These are phyloP conservation scores for Lepidium africanum DNA, from an alignment of 345 rosid species.

Conservation along the genomic window DNA sequence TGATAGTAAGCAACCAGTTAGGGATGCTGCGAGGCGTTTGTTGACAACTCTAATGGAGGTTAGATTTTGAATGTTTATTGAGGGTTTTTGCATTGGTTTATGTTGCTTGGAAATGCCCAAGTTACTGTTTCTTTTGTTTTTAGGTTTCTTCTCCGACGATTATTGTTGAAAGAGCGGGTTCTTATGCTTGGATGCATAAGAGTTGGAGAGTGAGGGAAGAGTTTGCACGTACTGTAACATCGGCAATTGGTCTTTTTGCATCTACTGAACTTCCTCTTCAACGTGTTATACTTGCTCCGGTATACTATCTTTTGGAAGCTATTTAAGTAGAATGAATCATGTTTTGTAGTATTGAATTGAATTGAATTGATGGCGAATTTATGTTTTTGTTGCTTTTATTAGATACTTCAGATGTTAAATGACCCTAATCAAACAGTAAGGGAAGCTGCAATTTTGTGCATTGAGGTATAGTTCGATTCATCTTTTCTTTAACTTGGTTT, in stretches of 20 bases:
- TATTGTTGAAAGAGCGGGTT: constrained; percentile 95
- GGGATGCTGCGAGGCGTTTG: constrained; percentile 92
- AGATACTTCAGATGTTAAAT: constrained; percentile 92
- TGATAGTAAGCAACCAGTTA: constrained; percentile 85
- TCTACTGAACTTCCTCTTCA: constrained; percentile 97
- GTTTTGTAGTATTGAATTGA: neutral
- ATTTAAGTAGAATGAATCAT: neutral
- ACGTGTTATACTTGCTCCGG: constrained; percentile 92
- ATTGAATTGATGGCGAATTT: neutral
- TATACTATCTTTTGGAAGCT: constrained; percentile 22
- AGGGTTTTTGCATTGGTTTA: neutral
- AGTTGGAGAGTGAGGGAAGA: constrained; percentile 99
- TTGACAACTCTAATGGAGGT: constrained; percentile 99
- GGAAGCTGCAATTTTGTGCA: constrained; percentile 88
- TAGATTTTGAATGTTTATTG: neutral
- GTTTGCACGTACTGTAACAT: constrained; percentile 90
- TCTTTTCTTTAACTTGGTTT: neutral
- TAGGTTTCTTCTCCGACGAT: constrained; percentile 99
- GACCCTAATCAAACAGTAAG: constrained; percentile 85
- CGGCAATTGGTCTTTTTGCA: constrained; percentile 83
- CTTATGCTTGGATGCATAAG: constrained; percentile 89
- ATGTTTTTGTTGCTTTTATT: neutral
- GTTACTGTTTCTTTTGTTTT: constrained; percentile 2
- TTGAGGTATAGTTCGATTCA: constrained; percentile 52
- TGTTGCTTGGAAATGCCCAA: neutral